Evolutionary conservation across 345 rosid genomes (phyloP).

Genomic region (Kandelia obovata): DNA sequence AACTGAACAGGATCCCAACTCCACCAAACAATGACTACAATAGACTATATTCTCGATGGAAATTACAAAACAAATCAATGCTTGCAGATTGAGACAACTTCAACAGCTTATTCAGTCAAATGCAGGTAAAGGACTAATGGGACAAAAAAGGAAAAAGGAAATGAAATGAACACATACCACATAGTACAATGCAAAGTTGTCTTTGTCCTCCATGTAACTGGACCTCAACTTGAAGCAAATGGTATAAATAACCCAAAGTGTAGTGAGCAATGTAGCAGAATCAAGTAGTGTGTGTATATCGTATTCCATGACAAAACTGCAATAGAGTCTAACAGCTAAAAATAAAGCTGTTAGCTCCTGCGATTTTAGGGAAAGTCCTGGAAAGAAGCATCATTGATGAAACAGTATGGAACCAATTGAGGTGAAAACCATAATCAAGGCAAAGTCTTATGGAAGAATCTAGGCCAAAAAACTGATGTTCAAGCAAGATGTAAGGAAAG

Average conservation of each 20-base stretch:
- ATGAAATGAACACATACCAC: slow-evolving; percentile 51
- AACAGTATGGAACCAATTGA: too few relatives aligned
- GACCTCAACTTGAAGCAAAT: slow-evolving; percentile 83
- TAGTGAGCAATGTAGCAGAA: slow-evolving; percentile 82
- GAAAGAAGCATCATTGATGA: slow-evolving; percentile 15
- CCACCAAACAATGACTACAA: too few relatives aligned
- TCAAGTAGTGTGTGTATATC: slow-evolving; percentile 95
- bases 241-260: slow-evolving; percentile 96
- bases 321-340: slow-evolving; percentile 82
- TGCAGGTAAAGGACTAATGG: background rate
- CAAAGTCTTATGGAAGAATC: too few relatives aligned
- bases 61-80: too few relatives aligned
- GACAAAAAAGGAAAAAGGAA: background rate
- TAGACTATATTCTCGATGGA: too few relatives aligned
- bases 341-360: slow-evolving; percentile 94
- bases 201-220: slow-evolving; percentile 94
- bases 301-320: slow-evolving; percentile 97
- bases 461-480: too few relatives aligned
- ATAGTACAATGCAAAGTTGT: slow-evolving; percentile 82
- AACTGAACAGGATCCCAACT: too few relatives aligned
- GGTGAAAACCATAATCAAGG: too few relatives aligned
- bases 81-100: background rate
- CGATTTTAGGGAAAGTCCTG: slow-evolving; percentile 91
- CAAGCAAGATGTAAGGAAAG: too few relatives aligned
- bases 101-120: background rate